Conservation (phyloP, 2,329 filamentous ascomycete species). For the Alternaria panax region DNA sequence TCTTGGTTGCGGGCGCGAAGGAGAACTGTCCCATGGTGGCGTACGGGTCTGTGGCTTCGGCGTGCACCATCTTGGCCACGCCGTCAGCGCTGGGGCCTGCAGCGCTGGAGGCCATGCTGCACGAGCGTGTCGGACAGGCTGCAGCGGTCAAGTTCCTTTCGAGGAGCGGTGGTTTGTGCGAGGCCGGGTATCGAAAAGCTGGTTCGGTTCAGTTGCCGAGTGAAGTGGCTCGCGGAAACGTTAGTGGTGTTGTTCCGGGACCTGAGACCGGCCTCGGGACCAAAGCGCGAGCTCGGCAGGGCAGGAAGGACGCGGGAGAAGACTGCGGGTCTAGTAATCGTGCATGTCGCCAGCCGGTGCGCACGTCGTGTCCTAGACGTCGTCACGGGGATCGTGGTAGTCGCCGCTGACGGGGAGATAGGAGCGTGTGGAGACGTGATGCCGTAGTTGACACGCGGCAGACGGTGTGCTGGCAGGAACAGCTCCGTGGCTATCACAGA, state of each 20-base stretch:
- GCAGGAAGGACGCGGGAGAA: slow-evolving; percentile 12
- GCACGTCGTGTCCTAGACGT: slow-evolving; percentile 9
- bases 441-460: not conserved
- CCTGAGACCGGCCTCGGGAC: slow-evolving; percentile 12
- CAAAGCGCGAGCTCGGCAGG: slow-evolving; percentile 18
- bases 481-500: not conserved
- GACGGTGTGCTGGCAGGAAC: not conserved
- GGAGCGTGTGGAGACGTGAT: slow-evolving; percentile 4
- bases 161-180: not conserved
- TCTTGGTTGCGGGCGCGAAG: slow-evolving; percentile 69
- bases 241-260: slow-evolving; percentile 15
- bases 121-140: slow-evolving; percentile 7
- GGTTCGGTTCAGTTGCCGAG: slow-evolving; percentile 8
- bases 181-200: not conserved
- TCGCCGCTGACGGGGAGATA: slow-evolving; percentile 11
- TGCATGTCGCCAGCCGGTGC: slow-evolving; percentile 22
- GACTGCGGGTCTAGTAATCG: slow-evolving; percentile 7
- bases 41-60: slow-evolving; percentile 41
- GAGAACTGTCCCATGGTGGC: slow-evolving; percentile 65
- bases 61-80: slow-evolving; percentile 35
- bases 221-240: slow-evolving; percentile 10
- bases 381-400: not conserved
- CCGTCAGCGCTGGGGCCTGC: slow-evolving; percentile 34
- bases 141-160: not conserved
- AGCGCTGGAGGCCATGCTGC: slow-evolving; percentile 41